A percentile compares a stretch with the other conserved stretches of the same genome.
These are phyloP conservation scores for Trifolium subterraneum DNA, from an alignment of 306 rosid species.

Conservation along the genomic window DNA sequence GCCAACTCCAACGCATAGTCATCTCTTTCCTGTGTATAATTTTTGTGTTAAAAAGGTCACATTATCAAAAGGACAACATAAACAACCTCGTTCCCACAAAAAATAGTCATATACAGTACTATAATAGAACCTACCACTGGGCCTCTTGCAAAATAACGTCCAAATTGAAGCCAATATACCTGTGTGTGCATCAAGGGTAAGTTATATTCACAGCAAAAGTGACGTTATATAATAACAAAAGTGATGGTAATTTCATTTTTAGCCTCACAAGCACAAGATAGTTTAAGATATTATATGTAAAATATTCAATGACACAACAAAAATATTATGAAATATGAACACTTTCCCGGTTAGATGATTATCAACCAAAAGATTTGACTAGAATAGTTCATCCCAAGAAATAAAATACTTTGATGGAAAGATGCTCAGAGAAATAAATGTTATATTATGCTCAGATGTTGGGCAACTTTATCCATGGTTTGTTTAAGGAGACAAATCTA, in stretches of 20 bases:
- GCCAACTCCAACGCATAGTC: conserved; percentile 99
- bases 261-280: conserved; percentile 16
- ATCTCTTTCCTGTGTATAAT: conserved; percentile 85
- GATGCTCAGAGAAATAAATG: too few relatives aligned
- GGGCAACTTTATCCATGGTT: not conserved
- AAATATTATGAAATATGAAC: not conserved
- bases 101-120: conserved; percentile 11
- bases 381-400: too few relatives aligned
- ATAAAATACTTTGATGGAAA: too few relatives aligned
- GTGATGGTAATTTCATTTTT: conserved; percentile 6
- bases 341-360: not conserved
- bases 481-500: conserved; percentile 15
- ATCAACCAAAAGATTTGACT: not conserved
- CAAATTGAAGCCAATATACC: conserved; percentile 99
- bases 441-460: not conserved
- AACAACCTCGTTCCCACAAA: not conserved
- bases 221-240: conserved; percentile 15
- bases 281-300: not conserved
- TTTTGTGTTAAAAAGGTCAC: conserved; percentile 36
- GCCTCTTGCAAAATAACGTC: conserved; percentile 96
- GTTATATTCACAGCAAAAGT: conserved; percentile 20
- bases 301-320: not conserved
- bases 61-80: conserved; percentile 12
- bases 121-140: conserved; percentile 75
- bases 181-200: conserved; percentile 49